Conservation (phyloP, 768 basidiomycete genomes). For the Boletus bicolor region DNA sequence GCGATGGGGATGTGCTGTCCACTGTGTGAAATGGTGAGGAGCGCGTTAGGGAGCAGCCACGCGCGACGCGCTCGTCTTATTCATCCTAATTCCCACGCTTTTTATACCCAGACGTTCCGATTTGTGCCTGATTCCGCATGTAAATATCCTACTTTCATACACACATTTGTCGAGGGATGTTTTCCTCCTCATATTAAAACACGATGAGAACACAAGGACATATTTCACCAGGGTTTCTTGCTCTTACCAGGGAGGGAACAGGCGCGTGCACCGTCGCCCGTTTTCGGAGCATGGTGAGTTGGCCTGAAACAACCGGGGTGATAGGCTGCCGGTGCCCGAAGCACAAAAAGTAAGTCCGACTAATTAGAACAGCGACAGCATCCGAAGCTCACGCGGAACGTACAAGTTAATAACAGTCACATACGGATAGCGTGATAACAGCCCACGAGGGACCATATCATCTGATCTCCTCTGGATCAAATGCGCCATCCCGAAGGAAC, state of each 20-base stretch:
- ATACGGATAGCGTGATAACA: neutral
- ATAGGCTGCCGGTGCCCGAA: constrained; percentile 11
- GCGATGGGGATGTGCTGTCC: constrained; percentile 33
- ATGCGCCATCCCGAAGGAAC: constrained; percentile 22
- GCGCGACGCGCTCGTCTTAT: constrained; percentile 38
- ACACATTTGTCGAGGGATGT: constrained; percentile 6
- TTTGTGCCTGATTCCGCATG: constrained; percentile 18
- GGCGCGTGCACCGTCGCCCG: neutral
- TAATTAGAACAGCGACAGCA: constrained; percentile 22
- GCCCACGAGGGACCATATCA: constrained; percentile 15
- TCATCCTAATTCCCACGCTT: constrained; percentile 35
- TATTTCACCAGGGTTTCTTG: neutral
- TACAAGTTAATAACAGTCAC: constrained; percentile 17
- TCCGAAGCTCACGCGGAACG: constrained; percentile 27
- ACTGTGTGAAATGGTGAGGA: constrained; percentile 38
- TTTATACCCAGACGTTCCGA: constrained; percentile 24
- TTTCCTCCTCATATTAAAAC: constrained; percentile 10
- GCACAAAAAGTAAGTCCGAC: constrained; percentile 24
- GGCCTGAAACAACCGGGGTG: constrained; percentile 15
- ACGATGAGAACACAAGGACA: constrained; percentile 12
- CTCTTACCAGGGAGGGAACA: constrained; percentile 3
- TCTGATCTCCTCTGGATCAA: constrained; percentile 21
- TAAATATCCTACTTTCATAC: constrained; percentile 12
- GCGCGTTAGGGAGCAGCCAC: constrained; percentile 37
- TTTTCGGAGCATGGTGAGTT: constrained; percentile 3